Base-by-base conservation (phyloP, 2,329 filamentous ascomycete genomes). In the Talaromyces sp. region DNA sequence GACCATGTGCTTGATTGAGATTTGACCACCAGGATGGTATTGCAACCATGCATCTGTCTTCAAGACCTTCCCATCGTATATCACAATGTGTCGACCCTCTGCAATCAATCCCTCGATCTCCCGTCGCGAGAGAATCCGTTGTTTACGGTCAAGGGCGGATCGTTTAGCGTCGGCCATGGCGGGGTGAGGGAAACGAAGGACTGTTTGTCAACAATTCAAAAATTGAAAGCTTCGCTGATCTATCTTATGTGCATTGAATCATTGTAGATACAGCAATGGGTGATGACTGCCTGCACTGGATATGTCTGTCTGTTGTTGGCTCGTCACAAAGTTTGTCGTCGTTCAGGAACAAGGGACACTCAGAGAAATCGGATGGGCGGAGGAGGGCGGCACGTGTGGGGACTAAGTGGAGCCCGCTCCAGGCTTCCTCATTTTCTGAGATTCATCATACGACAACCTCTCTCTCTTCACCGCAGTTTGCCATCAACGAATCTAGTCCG, bases 11-110 rank as follows among this genome's bases (percentile, higher is more conserved):
- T 87, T 83, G 69, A 99, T 96, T 63, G 94, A 87, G 79, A 93
- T 95, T 72, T 94, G 89, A 70, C 95, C 95, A 65, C 95, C 95
- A 13, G 95, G 95, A 73, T 98, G 95, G 73, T 91, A 97, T 62
- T 87, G 87, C 61, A 96, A 81, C 92, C 93, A 99, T 45, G 89
- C 85, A 77, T 98, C 94, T 37, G 92, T 88, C 80, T 93, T 97
- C 70, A 98, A 79, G 10, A 97, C 93, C 72, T 88, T 87, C 66
- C 87, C 85, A 70, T 97, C 87, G 66, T 95, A 83, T 62, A 99
- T 92, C 67, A 97, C 85, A 64, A 99, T 86, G 68, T 87, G 86
- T 65, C 86, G 86, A 4, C 93, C 94, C 65, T 91, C 87, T 7
- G 93, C 91, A 73, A 99, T 97, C 71, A 94, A 80, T 6, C 85